These are phyloP conservation scores for Parathielavia hyrcaniae DNA, from an alignment of 495 filamentous ascomycete genomes.

Conservation along the genomic window DNA sequence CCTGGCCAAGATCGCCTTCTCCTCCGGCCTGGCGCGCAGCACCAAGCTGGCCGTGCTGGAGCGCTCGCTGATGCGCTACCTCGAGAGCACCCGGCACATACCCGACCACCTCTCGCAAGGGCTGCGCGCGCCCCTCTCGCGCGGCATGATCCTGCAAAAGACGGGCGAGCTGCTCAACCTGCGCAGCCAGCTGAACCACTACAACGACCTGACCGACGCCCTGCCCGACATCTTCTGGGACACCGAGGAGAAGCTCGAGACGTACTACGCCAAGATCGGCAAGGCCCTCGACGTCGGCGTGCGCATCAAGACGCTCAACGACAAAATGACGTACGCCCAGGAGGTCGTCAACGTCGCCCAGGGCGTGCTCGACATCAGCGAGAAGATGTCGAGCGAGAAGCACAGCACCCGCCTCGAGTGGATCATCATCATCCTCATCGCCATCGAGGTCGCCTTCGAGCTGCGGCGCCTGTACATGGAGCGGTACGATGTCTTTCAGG, in stretches of 20 bases:
- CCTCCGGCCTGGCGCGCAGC: slow-evolving; percentile 84
- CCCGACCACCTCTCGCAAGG: slow-evolving; percentile 59
- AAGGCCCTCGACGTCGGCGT: slow-evolving; percentile 86
- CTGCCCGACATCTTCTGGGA: slow-evolving; percentile 98
- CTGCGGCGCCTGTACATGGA: slow-evolving; percentile 48
- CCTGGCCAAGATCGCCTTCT: slow-evolving; percentile 92
- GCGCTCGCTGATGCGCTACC: slow-evolving; percentile 71
- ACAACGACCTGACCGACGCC: slow-evolving; percentile 92
- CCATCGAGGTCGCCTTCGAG: slow-evolving; percentile 74
- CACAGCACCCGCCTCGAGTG: slow-evolving; percentile 85
- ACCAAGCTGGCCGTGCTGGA: slow-evolving; percentile 97
- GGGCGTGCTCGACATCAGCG: slow-evolving; percentile 84
- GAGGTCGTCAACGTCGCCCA: slow-evolving; percentile 88
- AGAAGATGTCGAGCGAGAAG: slow-evolving; percentile 84
- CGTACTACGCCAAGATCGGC: slow-evolving; percentile 90
- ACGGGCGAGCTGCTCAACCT: slow-evolving; percentile 89
- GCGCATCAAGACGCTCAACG: slow-evolving; percentile 85
- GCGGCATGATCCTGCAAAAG: slow-evolving; percentile 65
- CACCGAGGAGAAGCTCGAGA: slow-evolving; percentile 78
- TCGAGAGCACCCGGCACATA: slow-evolving; percentile 74
- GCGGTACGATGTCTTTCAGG: slow-evolving; percentile 23
- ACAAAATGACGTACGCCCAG: slow-evolving; percentile 95
- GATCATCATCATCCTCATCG: slow-evolving; percentile 93
- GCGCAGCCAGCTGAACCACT: slow-evolving; percentile 89
- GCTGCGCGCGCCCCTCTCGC: slow-evolving; percentile 26